Conservation (phyloP, 2,329 filamentous ascomycete species). For the Leptosphaerulina australis region DNA sequence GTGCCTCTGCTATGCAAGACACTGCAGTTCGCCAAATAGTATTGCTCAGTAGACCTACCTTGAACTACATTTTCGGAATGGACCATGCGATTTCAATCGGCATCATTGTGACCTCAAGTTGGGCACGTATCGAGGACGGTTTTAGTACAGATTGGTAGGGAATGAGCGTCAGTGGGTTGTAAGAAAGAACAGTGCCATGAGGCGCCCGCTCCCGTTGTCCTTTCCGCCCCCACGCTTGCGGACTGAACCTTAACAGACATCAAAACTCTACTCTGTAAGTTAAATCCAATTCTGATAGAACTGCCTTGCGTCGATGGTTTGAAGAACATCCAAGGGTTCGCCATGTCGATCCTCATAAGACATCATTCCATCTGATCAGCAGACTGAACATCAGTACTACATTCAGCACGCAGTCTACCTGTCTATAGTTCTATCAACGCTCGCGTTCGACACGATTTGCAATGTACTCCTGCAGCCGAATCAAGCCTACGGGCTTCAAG, state of each 20-base stretch:
- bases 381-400: constrained; percentile 1
- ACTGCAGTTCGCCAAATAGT: not conserved
- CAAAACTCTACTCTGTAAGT: not conserved
- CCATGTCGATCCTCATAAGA: constrained; percentile 10
- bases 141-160: not conserved
- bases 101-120: not conserved
- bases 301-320: not conserved
- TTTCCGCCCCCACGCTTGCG: constrained; percentile 1
- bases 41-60: not conserved
- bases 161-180: not conserved
- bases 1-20: not conserved
- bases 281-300: not conserved
- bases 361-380: not conserved
- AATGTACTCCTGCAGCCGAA: constrained; percentile 1
- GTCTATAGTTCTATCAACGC: not conserved
- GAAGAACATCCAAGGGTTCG: not conserved
- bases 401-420: not conserved
- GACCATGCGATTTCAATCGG: not conserved
- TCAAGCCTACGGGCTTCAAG: not conserved
- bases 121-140: not conserved
- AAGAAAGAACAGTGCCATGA: constrained; percentile 1
- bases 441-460: not conserved
- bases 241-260: not conserved
- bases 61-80: not conserved
- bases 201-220: not conserved